These are phyloP conservation scores for Pseudogymnoascus sp. DNA, from an alignment of 2,329 filamentous ascomycete species.

Conservation along the genomic window DNA sequence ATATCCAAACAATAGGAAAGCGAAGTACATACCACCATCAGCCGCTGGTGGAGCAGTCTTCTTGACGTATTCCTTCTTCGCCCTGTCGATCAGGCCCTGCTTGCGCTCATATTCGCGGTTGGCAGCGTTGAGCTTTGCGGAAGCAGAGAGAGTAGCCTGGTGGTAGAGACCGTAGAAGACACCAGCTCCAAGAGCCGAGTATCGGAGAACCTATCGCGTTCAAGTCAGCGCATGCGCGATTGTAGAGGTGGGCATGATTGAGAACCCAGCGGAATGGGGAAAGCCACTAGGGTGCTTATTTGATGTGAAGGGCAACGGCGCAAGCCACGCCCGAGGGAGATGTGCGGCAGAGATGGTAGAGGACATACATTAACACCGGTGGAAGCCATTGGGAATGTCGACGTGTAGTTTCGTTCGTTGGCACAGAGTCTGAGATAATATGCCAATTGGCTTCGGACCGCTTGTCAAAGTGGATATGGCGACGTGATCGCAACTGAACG, in stretches of 20 bases:
- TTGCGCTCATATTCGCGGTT: conserved; percentile 86
- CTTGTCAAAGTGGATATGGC: neutral
- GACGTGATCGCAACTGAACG: conserved; percentile 4
- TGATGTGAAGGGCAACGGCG: neutral
- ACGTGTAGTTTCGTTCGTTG: conserved; percentile 7
- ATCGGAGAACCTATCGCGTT: conserved; percentile 75
- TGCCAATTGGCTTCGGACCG: conserved; percentile 7
- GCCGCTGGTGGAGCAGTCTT: conserved; percentile 50
- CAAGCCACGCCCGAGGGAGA: neutral
- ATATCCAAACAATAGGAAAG: neutral
- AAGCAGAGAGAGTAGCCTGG: conserved; percentile 70
- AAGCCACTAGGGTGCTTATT: neutral
- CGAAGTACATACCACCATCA: conserved; percentile 3
- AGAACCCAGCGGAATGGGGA: neutral
- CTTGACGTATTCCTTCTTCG: conserved; percentile 84
- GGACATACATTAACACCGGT: conserved; percentile 45
- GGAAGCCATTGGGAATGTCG: conserved; percentile 29
- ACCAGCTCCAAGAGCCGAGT: conserved; percentile 84
- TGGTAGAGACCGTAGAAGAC: conserved; percentile 94
- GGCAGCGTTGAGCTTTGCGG: conserved; percentile 61
- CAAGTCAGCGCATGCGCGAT: neutral
- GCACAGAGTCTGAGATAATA: neutral
- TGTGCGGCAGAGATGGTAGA: conserved; percentile 13
- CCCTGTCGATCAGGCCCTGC: conserved; percentile 82
- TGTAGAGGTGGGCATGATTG: neutral